These are phyloP conservation scores for Hemerocallis citrina DNA, from an alignment of 106 monocot species.

Conservation along the genomic window DNA sequence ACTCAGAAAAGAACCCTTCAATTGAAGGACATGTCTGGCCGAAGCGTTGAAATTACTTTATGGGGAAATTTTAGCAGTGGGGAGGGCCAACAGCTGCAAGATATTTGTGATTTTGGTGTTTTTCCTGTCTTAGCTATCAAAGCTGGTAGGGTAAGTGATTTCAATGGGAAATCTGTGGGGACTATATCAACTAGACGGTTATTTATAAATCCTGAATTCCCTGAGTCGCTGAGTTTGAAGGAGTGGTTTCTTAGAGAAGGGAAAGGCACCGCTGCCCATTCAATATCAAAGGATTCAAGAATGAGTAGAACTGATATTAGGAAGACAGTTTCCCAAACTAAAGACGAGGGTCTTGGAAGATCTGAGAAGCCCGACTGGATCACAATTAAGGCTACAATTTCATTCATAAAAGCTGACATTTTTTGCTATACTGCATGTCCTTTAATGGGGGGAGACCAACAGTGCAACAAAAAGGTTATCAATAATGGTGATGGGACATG, in stretches of 20 bases:
- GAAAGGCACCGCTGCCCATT: constrained; percentile 30
- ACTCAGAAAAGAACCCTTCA: constrained; percentile 52
- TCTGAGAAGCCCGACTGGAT: constrained; percentile 83
- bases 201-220: constrained; percentile 65
- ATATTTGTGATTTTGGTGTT: constrained; percentile 57
- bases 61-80: constrained; percentile 68
- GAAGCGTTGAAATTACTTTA: constrained; percentile 65
- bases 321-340: constrained; percentile 68
- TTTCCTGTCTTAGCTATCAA: constrained; percentile 72
- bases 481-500: constrained; percentile 86
- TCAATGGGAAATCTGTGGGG: constrained; percentile 61
- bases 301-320: constrained; percentile 47
- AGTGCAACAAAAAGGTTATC: constrained; percentile 77
- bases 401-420: constrained; percentile 58
- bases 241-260: constrained; percentile 76
- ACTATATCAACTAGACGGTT: constrained; percentile 55
- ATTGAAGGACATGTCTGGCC: constrained; percentile 79
- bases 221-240: constrained; percentile 38
- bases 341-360: constrained; percentile 78
- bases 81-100: constrained; percentile 64
- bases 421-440: constrained; percentile 89
- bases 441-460: constrained; percentile 38
- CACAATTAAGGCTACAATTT: constrained; percentile 50
- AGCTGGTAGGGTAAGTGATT: constrained; percentile 61
- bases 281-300: constrained; percentile 47